Conservation (phyloP, 1,139 yeast species). For the Saccharomyces uvarum region DNA sequence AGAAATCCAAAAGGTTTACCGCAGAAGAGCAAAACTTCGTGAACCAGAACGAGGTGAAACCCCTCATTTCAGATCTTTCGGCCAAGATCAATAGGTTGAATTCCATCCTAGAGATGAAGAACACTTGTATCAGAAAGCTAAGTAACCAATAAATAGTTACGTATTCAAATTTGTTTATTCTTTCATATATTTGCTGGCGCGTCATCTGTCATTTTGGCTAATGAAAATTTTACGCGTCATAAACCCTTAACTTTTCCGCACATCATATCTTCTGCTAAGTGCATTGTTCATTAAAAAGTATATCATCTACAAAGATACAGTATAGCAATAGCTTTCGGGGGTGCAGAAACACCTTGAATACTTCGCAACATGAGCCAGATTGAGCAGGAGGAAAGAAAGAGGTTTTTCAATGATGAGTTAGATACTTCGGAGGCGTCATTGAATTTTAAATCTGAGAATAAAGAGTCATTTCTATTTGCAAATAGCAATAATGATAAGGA, state of each 20-base stretch:
- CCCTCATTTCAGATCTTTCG: not conserved
- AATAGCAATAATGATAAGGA: not conserved
- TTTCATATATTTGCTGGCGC: not conserved
- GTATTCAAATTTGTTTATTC: not conserved
- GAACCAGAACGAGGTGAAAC: not conserved
- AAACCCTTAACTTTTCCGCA: not conserved
- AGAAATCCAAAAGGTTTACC: not conserved
- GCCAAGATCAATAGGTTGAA: not conserved
- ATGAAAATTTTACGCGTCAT: not conserved
- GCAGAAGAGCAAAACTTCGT: not conserved
- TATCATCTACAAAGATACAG: not conserved
- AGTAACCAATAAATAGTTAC: not conserved
- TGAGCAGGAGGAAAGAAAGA: conserved; percentile 6
- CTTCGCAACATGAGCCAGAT: not conserved
- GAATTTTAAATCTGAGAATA: conserved; percentile 4
- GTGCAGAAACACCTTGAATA: not conserved
- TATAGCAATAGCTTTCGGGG: not conserved
- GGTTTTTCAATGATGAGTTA: conserved; percentile 15
- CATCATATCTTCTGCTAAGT: not conserved
- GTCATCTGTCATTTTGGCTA: not conserved
- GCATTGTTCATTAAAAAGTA: not conserved
- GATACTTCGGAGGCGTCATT: conserved; percentile 10
- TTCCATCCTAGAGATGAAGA: not conserved
- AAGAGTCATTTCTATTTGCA: conserved; percentile 11
- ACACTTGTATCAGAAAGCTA: not conserved